Evolutionary conservation across 305 asterid genomes (phyloP).

Genomic region (Fraxinus sp.): DNA sequence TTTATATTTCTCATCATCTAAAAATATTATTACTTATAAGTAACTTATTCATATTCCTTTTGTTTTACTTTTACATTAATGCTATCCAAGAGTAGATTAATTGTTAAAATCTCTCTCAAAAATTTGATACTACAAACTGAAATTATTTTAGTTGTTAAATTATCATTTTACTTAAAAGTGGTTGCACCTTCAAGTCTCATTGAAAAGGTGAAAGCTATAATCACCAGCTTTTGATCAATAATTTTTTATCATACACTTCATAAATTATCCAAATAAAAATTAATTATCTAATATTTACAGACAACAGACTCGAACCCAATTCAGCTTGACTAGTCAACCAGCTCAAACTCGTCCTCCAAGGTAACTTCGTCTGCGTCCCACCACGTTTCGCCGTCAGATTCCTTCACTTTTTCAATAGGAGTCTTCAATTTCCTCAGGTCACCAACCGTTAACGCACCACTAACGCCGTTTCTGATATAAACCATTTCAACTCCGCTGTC

Average conservation of each 20-base stretch:
- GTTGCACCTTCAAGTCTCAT: not conserved
- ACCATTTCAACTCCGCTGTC: conserved; percentile 51
- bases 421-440: conserved; percentile 67
- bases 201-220: not conserved
- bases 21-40: not conserved
- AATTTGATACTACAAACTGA: not conserved
- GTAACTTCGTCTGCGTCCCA: conserved; percentile 80
- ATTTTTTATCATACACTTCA: not conserved
- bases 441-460: conserved; percentile 62
- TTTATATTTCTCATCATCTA: too few species aligned
- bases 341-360: conserved; percentile 37
- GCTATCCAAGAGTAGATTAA: not conserved
- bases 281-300: conserved; percentile 26
- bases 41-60: not conserved
- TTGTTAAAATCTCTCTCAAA: not conserved
- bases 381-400: conserved; percentile 59
- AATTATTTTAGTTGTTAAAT: not conserved
- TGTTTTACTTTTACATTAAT: too few species aligned
- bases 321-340: conserved; percentile 33
- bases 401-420: conserved; percentile 51
- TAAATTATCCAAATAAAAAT: not conserved
- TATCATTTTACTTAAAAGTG: not conserved
- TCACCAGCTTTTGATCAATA: not conserved
- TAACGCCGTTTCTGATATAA: conserved; percentile 51
- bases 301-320: not conserved